Base-by-base conservation (phyloP, 768 basidiomycete genomes). In the Cubamyces lactineus region DNA sequence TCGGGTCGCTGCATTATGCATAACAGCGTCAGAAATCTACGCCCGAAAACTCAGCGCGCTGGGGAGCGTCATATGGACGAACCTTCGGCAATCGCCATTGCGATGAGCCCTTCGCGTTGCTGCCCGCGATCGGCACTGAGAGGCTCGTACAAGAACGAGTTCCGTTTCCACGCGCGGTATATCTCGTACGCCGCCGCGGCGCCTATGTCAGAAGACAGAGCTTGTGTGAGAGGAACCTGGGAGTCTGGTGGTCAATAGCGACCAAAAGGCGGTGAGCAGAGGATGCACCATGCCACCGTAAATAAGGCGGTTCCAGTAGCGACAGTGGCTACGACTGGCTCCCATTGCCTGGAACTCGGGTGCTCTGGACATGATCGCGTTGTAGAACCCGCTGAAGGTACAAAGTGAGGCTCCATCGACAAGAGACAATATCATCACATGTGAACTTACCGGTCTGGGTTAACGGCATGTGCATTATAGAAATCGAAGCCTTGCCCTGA, bases 111-210 rank as follows among this genome's bases (percentile, higher is more conserved):
- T 72, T 91, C 89, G 59, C 85, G 75, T 69, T 89, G 86, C 43
- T 84, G 75, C 62, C 85, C 86, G 50, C 75, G 71, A 64, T 88
- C 84, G 16, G 79, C 82, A 57, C 79, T 79, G 5, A 88, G 67
- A n/a, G 84, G 83, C 51, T 83, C 81, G 60, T 86, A 84, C 47
- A 87, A 77, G 30, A 63, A 56, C 2, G 73, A 77, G 39, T 63
- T 59, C 65, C 85, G 82, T 51, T 83, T 83, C 84, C 86, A 88
- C 24, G 81, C 80, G 21, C 88, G 80, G 72, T 87, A 86, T 0
- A 88, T 87, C 72, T 91, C 89, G 70, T 89, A 91, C 1, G 87
- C 89, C 12, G 89, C 89, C 3, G 90, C 90, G 65, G 87, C 83
- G 0, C 90, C 91, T 16, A 92, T 80, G 61, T 91, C 87, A 13